Base-by-base conservation (phyloP, 2,329 filamentous ascomycete genomes). In the Biscogniauxia mediterranea region DNA sequence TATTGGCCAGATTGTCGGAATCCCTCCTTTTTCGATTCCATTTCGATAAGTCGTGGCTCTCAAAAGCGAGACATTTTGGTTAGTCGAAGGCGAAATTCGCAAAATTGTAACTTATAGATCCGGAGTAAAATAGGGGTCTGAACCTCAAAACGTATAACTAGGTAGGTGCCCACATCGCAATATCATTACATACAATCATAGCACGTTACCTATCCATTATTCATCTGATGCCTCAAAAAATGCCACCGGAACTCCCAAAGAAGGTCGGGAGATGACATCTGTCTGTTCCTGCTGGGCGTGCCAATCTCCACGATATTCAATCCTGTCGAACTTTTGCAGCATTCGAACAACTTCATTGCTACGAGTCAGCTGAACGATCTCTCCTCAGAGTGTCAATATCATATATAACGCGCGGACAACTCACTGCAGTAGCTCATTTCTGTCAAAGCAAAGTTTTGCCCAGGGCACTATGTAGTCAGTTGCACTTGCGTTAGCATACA, bases 391-490 rank as follows among this genome's bases (percentile, higher is more conserved):
- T 23, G 2, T 23, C 23, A 21, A 53, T 42, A 19, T 2, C 3
- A n/a, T 9, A 21, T 3, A 25, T 11, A 49, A 17, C 17, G 26
- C 15, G 15, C 32, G 19, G 28, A 28, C n/a, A 15, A 64, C 63
- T 58, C 60, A 65, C 65, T 56, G 55, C 58, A 64, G 52, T 64
- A 66, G 0, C 60, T 60, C 65, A 66, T 67, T 50, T 67, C 65
- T 8, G 65, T 67, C 58, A 66, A 57, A 21, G 65, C 65, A 20
- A 67, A 67, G 49, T 67, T 67, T 55, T 67, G 65, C 8, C 65
- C 65, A 23, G 64, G 62, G 17, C 65, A 67, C 64, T 66, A n/a
- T n/a, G n/a, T n/a, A 13, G 28, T 56, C n/a, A 15, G 28, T 32
- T 5, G 52, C 11, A 17, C n/a, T 55, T n/a, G 5, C 28, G 23